Base-by-base conservation (phyloP, 2,329 filamentous ascomycete genomes). In the Fusarium oligoseptatum region DNA sequence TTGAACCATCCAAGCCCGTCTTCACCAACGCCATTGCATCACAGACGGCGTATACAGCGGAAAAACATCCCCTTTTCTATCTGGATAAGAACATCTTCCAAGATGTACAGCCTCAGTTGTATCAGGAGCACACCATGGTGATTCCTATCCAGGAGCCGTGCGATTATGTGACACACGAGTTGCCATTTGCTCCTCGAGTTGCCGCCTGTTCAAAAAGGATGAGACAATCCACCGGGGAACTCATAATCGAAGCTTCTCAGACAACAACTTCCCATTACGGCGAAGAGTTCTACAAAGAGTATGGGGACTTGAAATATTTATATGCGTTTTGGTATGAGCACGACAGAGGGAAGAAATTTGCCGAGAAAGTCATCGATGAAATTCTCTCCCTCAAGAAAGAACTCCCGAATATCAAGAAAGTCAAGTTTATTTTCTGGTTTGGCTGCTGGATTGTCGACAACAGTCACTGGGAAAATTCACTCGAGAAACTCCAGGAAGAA, bases 1-100 rank as follows among this genome's bases (percentile, higher is more conserved):
- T 55, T 55, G 48, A 55, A 55, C 48, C 48, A 55, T 55, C 48
- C 48, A 17, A 55, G 48, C 48, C 48, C 27, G 48, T 55, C 48
- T 55, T 32, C 48, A 55, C 48, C 48, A 55, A 55, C 48, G 48
- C 17, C 48, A 55, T 55, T 32, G 48, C 48, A 55, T 55, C 48
- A 17, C 48, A 55, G 48, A 55, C 48, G 17, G 48, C 48, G 48
- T 55, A 55, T 55, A 32, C 48, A 27, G 48, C 48, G 32, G 48
- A 55, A 32, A 55, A 32, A 55, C 32, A 32, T 9, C 48, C 48
- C 9, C 9, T 55, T 32, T 55, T 55, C 27, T 55, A 55, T 55
- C 48, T 55, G 48, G 48, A 55, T 20, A 55, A 32, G 15, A 55
- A 20, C 8, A 55, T 55, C 27, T 32, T 55, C 4, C 6, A 55